Evolutionary conservation across 345 rosid species (phyloP), one percentile per base, ranked within the genome.

Genomic region (Hibiscus mutabilis): DNA sequence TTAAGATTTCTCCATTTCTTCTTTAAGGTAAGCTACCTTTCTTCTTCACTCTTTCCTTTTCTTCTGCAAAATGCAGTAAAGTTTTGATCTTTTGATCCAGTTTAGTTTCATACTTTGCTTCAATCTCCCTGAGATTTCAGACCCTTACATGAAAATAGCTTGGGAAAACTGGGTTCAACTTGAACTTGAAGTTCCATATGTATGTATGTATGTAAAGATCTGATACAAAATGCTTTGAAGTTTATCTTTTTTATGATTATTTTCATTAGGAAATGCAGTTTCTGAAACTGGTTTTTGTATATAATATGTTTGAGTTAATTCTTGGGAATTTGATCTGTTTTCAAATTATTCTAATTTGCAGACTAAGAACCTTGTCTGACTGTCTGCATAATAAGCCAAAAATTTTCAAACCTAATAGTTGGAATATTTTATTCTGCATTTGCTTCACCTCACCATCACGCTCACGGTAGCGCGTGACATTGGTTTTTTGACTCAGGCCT

Each of bases 321-420:
- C 21, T 44, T 24, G 3, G 27, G 55, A 53, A 11, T n/a, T 60
- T 71, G 46, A 60, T 60, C 59, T 24, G 68, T n/a, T 66, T 71
- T 71, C 47, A 60, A 71, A n/a, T 13, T 57, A 29, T 55, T 56
- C 35, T 22, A 15, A 18, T 22, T 14, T 27, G 29, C 73, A 70
- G 73, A 33, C 7, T 27, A 14, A 4, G 59, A 60, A 60, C 51
- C 12, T 49, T 73, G 76, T 37, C 64, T 73, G 62, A 15, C 11
- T 65, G 76, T 73, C 70, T 64, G 44, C 62, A 65, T 60, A 52
- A 18, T 18, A 47, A 11, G 76, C 53, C 70, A 63, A 73, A 64
- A 12, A 2, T 2, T 49, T 70, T 16, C 51, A 59, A 53, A 53
- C 61, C 33, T 25, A 4, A 42, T 19, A 27, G 31, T 22, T 21